phyloP scores from a whole-genome alignment of 768 basidiomycete genomes.

The Tephrocybe sp. region DNA sequence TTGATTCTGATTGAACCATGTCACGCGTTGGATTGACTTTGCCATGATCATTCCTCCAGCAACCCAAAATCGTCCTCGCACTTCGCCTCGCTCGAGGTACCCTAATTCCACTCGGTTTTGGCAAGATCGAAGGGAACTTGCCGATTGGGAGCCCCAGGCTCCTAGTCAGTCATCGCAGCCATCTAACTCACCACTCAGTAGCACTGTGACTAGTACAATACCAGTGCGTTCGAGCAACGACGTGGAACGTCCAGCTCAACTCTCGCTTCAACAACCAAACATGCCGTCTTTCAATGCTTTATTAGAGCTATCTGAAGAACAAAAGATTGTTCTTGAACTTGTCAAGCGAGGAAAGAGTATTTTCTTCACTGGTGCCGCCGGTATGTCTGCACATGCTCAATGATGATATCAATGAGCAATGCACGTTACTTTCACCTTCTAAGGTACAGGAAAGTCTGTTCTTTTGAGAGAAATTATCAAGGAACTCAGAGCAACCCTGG shows the following conservation, averaged over 20 bases:
- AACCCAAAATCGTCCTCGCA: neutral
- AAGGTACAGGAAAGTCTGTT: constrained; percentile 72
- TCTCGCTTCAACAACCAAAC: neutral
- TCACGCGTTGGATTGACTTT: neutral
- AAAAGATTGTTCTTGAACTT: constrained; percentile 35
- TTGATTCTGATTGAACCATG: too few species aligned
- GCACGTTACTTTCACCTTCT: neutral
- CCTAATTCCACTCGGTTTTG: constrained; percentile 13
- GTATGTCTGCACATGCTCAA: constrained; percentile 28
- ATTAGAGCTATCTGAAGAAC: constrained; percentile 36
- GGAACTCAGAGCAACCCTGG: constrained; percentile 26
- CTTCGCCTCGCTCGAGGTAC: constrained; percentile 5
- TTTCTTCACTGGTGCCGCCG: constrained; percentile 77
- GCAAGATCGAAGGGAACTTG: constrained; percentile 11
- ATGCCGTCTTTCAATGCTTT: too few species aligned
- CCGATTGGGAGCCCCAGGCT: constrained; percentile 13
- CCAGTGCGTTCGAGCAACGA: constrained; percentile 52
- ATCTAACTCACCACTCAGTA: neutral
- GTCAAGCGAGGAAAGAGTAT: constrained; percentile 57
- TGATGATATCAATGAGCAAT: neutral
- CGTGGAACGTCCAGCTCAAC: constrained; percentile 52
- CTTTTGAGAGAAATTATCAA: constrained; percentile 61
- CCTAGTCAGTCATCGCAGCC: neutral
- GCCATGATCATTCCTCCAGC: neutral
- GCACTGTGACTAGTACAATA: neutral